Conservation (phyloP, 768 basidiomycete species). For the Tricholoma saponaceum region DNA sequence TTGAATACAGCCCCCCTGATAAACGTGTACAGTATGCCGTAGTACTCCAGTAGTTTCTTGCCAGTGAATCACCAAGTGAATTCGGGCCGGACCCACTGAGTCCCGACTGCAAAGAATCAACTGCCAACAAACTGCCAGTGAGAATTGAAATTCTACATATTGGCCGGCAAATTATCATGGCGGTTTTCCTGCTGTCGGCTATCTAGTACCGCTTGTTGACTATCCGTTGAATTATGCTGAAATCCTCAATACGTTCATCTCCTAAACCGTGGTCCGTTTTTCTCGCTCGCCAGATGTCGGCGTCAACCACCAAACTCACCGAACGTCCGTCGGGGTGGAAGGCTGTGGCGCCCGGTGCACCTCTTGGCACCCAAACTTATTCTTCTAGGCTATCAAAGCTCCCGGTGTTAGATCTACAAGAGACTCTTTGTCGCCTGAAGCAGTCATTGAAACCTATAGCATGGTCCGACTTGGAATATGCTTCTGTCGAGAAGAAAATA, state of each 20-base stretch:
- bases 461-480: constrained; percentile 54
- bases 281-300: constrained; percentile 12
- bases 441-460: constrained; percentile 72
- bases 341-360: constrained; percentile 55
- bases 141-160: too few species aligned
- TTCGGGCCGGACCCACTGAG: too few species aligned
- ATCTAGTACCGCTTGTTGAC: too few species aligned
- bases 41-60: too few species aligned
- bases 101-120: too few species aligned
- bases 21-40: too few species aligned
- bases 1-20: neutral
- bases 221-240: neutral
- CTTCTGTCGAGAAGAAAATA: constrained; percentile 54
- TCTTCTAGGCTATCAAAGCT: constrained; percentile 60
- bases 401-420: constrained; percentile 66
- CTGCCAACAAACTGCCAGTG: too few species aligned
- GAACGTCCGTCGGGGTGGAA: constrained; percentile 65
- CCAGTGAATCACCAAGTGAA: too few species aligned
- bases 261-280: neutral
- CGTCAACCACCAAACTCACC: constrained; percentile 16
- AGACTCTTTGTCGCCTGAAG: constrained; percentile 68
- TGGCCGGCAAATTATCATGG: too few species aligned
- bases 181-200: too few species aligned
- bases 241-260: neutral
- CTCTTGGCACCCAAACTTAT: constrained; percentile 55